Percentiles rank a stretch among this genome's conserved stretches.
phyloP scores from a whole-genome alignment of 441 rosid species.

The Gossypium schwendimanii region DNA sequence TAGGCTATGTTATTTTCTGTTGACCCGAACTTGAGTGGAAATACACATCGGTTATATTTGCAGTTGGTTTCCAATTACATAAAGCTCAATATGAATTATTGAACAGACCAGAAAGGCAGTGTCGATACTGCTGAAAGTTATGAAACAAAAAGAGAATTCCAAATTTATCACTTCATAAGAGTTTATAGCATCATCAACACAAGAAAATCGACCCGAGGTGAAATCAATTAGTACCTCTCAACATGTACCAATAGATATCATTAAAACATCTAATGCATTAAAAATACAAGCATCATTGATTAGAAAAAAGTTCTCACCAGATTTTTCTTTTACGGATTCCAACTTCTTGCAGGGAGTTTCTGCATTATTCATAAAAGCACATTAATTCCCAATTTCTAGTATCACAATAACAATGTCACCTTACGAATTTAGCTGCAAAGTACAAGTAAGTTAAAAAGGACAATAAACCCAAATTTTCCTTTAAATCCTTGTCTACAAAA shows the following conservation, averaged over 20 bases:
- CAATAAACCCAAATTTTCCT: not conserved
- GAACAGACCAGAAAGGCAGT: not conserved
- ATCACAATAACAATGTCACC: not conserved
- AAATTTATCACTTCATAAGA: not conserved
- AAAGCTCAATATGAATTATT: not conserved
- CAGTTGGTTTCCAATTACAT: not conserved
- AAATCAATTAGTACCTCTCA: not conserved
- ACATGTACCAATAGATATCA: not conserved
- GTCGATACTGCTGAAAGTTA: not conserved
- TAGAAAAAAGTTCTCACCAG: not conserved
- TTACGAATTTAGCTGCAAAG: not conserved
- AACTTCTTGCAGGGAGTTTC: constrained; percentile 12
- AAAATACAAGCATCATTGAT: not conserved
- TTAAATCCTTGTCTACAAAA: not conserved
- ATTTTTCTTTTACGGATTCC: not conserved
- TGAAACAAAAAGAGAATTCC: not conserved
- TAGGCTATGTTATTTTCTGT: not conserved
- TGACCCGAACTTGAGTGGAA: not conserved
- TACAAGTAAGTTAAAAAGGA: not conserved
- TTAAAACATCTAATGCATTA: constrained; percentile 1
- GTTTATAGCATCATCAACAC: not conserved
- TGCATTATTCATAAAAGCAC: not conserved
- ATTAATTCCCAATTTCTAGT: not conserved
- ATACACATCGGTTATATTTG: not conserved
- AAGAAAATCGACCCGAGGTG: not conserved